Evolutionary conservation across 2,329 filamentous ascomycete genomes (phyloP).

Genomic region (Tetracladium maxilliforme): DNA sequence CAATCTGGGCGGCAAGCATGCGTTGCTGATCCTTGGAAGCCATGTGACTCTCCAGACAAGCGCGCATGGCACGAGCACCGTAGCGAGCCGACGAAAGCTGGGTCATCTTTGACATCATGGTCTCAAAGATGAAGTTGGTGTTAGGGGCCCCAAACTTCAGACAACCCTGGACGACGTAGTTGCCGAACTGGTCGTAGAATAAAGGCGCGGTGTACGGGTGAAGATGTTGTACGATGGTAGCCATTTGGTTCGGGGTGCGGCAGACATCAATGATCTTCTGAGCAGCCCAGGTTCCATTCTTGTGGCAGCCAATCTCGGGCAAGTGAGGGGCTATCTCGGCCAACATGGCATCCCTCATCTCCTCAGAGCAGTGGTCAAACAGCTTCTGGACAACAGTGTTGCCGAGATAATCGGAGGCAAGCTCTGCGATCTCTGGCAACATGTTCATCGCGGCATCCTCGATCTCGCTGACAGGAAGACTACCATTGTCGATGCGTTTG

Average conservation of each 20-base stretch:
- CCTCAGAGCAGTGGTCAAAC: conserved; percentile 90
- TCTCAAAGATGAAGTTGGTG: conserved; percentile 96
- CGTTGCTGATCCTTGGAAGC: conserved; percentile 90
- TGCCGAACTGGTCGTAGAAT: conserved; percentile 95
- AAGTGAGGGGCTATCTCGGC: conserved; percentile 77
- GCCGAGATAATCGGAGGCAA: conserved; percentile 89
- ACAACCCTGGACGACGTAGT: conserved; percentile 95
- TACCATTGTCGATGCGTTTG: conserved; percentile 94
- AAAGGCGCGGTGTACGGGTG: conserved; percentile 78
- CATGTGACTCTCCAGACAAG: conserved; percentile 91
- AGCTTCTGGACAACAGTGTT: conserved; percentile 99
- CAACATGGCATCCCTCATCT: conserved; percentile 84
- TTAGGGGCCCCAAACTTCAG: conserved; percentile 78
- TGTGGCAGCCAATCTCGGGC: conserved; percentile 94
- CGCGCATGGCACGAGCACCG: conserved; percentile 88
- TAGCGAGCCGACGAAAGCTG: conserved; percentile 86
- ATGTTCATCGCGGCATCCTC: conserved; percentile 86
- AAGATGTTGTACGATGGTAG: conserved; percentile 69
- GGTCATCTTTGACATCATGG: conserved; percentile 90
- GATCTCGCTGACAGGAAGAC: conserved; percentile 72
- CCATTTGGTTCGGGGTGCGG: conserved; percentile 71
- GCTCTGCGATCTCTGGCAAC: conserved; percentile 90
- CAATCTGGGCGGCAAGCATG: conserved; percentile 86
- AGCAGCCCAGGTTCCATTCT: conserved; percentile 98
- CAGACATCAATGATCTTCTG: conserved; percentile 99